Evolutionary conservation across 1,284 basidiomycete genomes (phyloP).

Genomic region (Pseudozyma sp.): DNA sequence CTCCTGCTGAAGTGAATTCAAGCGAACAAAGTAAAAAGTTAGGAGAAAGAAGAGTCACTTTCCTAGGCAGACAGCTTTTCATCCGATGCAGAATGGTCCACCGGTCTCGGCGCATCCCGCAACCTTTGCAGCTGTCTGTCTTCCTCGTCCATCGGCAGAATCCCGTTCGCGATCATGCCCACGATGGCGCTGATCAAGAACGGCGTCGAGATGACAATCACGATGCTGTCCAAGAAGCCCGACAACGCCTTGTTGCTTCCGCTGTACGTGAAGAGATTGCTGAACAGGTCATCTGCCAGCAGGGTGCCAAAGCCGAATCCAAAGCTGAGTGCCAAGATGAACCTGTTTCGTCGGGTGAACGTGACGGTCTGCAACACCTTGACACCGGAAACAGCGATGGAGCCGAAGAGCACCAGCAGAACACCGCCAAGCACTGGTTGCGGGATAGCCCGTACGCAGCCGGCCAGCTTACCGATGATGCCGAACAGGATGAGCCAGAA

Average conservation of each 20-base stretch:
- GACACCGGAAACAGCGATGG: slow-evolving; percentile 74
- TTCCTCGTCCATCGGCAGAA: slow-evolving; percentile 58
- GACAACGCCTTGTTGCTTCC: slow-evolving; percentile 73
- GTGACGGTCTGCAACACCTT: slow-evolving; percentile 77
- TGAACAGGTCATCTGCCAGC: slow-evolving; percentile 69
- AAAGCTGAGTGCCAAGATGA: slow-evolving; percentile 74
- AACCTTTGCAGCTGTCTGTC: slow-evolving; percentile 32
- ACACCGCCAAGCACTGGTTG: slow-evolving; percentile 81
- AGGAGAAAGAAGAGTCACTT: neutral
- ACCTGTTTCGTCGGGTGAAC: slow-evolving; percentile 80
- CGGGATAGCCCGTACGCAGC: slow-evolving; percentile 74
- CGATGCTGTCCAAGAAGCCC: slow-evolving; percentile 81
- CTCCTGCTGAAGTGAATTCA: no score
- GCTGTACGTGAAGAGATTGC: slow-evolving; percentile 70
- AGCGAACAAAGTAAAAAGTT: slow-evolving; percentile 4
- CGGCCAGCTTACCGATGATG: slow-evolving; percentile 82
- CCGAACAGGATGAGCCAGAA: slow-evolving; percentile 61
- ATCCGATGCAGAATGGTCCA: slow-evolving; percentile 2
- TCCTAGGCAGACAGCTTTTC: slow-evolving; percentile 30
- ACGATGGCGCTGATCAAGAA: slow-evolving; percentile 77
- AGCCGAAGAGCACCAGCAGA: slow-evolving; percentile 68
- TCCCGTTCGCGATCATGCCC: slow-evolving; percentile 54
- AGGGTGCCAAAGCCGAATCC: slow-evolving; percentile 79
- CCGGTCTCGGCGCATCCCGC: slow-evolving; percentile 1
- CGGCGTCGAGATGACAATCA: slow-evolving; percentile 75